Evolutionary conservation across 2,329 filamentous ascomycete genomes (phyloP), one percentile per base, ranked within the genome.

Genomic region (Davidsoniella eucalypti): DNA sequence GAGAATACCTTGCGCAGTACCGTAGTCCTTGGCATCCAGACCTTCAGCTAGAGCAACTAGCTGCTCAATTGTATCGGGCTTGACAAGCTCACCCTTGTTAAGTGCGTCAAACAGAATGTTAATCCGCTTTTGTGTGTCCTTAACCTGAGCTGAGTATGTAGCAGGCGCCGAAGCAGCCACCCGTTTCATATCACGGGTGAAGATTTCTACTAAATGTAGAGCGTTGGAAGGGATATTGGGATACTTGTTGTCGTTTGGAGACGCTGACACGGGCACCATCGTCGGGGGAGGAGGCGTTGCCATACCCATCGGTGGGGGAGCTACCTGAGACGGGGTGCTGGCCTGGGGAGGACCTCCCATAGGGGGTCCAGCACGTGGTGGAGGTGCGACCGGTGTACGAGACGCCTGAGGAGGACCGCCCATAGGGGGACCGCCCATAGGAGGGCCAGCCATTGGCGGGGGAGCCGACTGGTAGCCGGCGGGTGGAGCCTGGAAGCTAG

Each of bases 41-140:
- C 82, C 77, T 55, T 76, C 67, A 7, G 84, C 74, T 26, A 87
- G 67, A 58, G 78, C 68, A 7, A 71, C 70, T 58, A 88, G 69
- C 61, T 80, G 71, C 54, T 76, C 71, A 46, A 88, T 75, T 0
- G 84, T 95, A 59, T 84, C 81, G 1, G 84, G 76, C 67, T 83
- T 84, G 50, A 96, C 71, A 39, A 95, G 70, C 60, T 96, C 88
- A 60, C 88, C 84, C 57, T 96, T 96, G 72, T 96, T 98, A 44
- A 98, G 72, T 64, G 95, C 87, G 61, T 98, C 90, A 63, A 95
- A 96, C n/a, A 98, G 70, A 46, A 95, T 80, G 59, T 84, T 85
- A 53, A 98, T 73, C 25, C 92, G 80, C 67, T 94, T 94, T 63
- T 94, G 86, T 2, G 88, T 92, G 62, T 96, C 92, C 59, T 87